Evolutionary conservation across 2,329 filamentous ascomycete genomes (phyloP).

Genomic region (Ophiostoma himal-ulmi): DNA sequence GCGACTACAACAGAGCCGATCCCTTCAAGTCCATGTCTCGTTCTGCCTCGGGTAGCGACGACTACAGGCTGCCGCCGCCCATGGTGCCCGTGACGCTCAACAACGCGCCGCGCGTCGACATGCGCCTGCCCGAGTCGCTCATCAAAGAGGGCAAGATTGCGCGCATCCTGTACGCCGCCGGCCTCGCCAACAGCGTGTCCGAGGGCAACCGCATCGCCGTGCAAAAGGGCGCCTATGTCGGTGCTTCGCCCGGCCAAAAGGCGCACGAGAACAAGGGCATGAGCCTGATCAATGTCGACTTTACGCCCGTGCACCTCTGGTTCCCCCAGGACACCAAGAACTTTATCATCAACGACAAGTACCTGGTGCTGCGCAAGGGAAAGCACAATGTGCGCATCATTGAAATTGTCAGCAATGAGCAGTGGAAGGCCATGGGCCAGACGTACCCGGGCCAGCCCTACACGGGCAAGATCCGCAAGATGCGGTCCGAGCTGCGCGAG

Average conservation of each 20-base stretch:
- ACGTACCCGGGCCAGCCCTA: conserved; percentile 50
- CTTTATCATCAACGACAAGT: conserved; percentile 54
- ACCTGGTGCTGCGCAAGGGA: conserved; percentile 57
- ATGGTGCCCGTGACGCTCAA: conserved; percentile 33
- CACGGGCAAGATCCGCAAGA: conserved; percentile 44
- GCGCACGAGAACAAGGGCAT: conserved; percentile 37
- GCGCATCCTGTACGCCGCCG: conserved; percentile 54
- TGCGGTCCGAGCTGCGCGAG: conserved; percentile 37
- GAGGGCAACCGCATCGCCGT: conserved; percentile 55
- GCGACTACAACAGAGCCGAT: not conserved
- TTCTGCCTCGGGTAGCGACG: not conserved
- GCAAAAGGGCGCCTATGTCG: conserved; percentile 56
- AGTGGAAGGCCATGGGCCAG: conserved; percentile 45
- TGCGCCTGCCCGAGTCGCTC: conserved; percentile 54
- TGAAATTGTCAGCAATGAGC: conserved; percentile 52
- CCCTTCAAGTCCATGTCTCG: not conserved
- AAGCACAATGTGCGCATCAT: conserved; percentile 59
- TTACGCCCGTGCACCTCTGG: conserved; percentile 57
- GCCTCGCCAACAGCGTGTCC: conserved; percentile 49
- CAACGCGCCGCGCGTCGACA: conserved; percentile 48
- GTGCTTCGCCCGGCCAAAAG: conserved; percentile 39
- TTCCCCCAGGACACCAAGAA: conserved; percentile 51
- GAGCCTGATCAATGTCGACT: conserved; percentile 49
- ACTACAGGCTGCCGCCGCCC: conserved; percentile 20
- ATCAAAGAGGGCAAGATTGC: conserved; percentile 51